Base-by-base conservation (phyloP, 2,329 filamentous ascomycete species). In the Xenosphaeropsis pyriputrescens region DNA sequence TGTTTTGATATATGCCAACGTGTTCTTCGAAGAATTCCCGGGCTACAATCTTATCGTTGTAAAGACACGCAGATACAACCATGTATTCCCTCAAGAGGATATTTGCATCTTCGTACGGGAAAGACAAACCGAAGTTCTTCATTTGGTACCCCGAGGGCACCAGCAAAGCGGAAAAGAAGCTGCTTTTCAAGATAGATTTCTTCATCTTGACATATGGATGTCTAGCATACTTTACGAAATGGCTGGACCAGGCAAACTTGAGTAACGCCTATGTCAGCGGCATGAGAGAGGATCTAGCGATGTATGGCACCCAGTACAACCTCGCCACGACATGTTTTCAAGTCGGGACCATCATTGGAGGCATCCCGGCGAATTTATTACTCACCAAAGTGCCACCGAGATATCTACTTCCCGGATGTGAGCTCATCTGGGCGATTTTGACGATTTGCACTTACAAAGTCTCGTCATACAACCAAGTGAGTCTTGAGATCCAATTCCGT, bases 281-380 rank as follows among this genome's bases (percentile, higher is more conserved):
- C 6, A 51, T 51, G 49, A 41, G 39, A 32, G 55, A 65, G 35
- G 56, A 67, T 31, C 54, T 71, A 3, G 43, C 54, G 2, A 52
- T 75, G 15, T 63, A 66, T 34, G 60, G 62, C 1, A 74, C 75
- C 43, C 57, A 76, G 39, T 57, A 74, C 22, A 72, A 74, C 37
- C 67, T 71, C 40, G 52, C 62, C 41, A 55, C 52, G 36, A 65
- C 70, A 0, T 65, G 62, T 18, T 79, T 72, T 61, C 75, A 69
- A 0, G 63, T 45, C 6, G 49, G 49, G 7, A 48, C 49, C 39
- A 45, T 51, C 2, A 34, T 50, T 11, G 40, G 47, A 16, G 42
- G 47, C 35, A 19, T 51, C 12, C 48, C 49, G 3, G 42, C 45
- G 11, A 43, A 47, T 8, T 46, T 51, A 18, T 29, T 50, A 1